Conservation (phyloP, 257 asterid genomes). For the Catharanthus roseus region DNA sequence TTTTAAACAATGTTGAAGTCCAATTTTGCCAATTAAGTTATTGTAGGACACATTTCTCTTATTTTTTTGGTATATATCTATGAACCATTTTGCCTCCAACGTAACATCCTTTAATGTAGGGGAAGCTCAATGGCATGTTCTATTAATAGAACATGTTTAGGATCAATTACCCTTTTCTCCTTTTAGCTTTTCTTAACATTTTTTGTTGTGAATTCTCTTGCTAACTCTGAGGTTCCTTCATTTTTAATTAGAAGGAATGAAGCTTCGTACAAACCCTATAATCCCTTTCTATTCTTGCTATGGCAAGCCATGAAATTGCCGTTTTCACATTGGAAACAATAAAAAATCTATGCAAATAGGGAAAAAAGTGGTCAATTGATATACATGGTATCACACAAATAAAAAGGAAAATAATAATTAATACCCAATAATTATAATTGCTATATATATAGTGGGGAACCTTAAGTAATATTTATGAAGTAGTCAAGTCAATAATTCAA, state of each 20-base stretch:
- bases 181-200: constrained; percentile 1
- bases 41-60: neutral
- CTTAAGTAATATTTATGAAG: too few species aligned
- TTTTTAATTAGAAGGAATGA: constrained; percentile 16
- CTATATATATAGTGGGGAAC: too few species aligned
- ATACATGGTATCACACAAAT: too few species aligned
- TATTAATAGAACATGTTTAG: neutral
- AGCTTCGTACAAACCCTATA: constrained; percentile 31
- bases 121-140: constrained; percentile 21
- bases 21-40: constrained; percentile 17
- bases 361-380: neutral
- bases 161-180: neutral
- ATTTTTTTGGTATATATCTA: constrained; percentile 16
- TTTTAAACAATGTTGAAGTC: constrained; percentile 23
- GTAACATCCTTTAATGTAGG: constrained; percentile 9
- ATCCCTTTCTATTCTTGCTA: neutral
- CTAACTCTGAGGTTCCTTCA: constrained; percentile 24
- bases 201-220: constrained; percentile 19
- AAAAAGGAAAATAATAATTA: too few species aligned
- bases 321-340: constrained; percentile 9
- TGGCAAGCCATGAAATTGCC: neutral
- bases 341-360: constrained; percentile 17
- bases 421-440: too few species aligned
- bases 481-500: too few species aligned
- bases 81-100: constrained; percentile 19